phyloP scores from a whole-genome alignment of 495 filamentous ascomycete species.

The Penicillium malachiteum region DNA sequence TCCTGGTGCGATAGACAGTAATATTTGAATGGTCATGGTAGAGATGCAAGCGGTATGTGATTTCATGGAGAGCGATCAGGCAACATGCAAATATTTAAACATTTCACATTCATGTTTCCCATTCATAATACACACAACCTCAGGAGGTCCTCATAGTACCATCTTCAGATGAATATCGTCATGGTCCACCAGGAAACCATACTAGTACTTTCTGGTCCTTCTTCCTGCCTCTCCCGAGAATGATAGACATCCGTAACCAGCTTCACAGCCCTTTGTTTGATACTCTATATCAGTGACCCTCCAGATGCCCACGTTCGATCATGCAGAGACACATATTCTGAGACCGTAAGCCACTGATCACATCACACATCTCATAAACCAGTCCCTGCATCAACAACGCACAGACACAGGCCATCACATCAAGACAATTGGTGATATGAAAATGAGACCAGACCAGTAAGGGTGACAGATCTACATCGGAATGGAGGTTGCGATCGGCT shows the following conservation, averaged over 20 bases:
- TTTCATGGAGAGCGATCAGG: neutral
- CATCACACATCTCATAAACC: neutral
- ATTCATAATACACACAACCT: too few species aligned
- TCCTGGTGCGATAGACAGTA: neutral
- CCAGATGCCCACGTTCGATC: neutral
- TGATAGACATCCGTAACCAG: too few species aligned
- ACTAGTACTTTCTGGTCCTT: too few species aligned
- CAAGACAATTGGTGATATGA: neutral
- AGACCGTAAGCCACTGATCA: neutral
- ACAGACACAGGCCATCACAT: neutral
- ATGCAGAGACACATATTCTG: neutral
- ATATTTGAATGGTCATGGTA: neutral
- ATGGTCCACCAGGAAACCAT: too few species aligned
- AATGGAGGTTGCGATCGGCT: conserved; percentile 7
- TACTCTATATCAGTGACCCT: neutral
- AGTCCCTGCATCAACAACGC: neutral
- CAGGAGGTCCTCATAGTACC: too few species aligned
- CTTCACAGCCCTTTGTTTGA: too few species aligned
- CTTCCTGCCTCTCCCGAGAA: too few species aligned
- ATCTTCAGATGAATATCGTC: neutral
- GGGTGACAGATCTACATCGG: conserved; percentile 16
- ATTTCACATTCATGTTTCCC: neutral
- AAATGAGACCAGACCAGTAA: conserved; percentile 6
- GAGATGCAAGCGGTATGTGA: neutral
- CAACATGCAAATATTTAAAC: neutral